Evolutionary conservation across 495 filamentous ascomycete genomes (phyloP).

Genomic region (Penicillium arizonense): DNA sequence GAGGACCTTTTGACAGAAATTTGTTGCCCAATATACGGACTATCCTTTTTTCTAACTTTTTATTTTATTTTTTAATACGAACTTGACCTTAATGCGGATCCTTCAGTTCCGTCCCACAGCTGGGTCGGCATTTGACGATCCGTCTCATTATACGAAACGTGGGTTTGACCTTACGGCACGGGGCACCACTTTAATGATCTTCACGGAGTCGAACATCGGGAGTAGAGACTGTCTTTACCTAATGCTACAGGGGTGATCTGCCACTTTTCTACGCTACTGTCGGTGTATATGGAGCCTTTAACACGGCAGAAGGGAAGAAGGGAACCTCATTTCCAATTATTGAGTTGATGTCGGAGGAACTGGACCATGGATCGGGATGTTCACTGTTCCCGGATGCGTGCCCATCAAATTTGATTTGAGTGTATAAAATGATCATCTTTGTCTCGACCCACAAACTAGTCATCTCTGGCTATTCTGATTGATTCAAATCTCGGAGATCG

Average conservation of each 20-base stretch:
- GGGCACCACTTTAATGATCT: conserved; percentile 8
- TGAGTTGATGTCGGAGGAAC: neutral
- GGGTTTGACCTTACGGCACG: conserved; percentile 18
- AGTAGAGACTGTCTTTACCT: neutral
- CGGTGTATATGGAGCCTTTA: too few species aligned
- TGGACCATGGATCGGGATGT: neutral
- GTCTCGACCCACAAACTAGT: conserved; percentile 6
- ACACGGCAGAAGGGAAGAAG: neutral
- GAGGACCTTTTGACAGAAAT: neutral
- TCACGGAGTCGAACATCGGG: neutral
- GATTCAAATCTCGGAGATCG: neutral
- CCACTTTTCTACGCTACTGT: too few species aligned
- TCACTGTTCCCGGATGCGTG: neutral
- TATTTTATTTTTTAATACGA: too few species aligned
- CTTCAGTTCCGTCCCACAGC: neutral
- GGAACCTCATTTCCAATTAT: neutral
- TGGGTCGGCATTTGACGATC: conserved; percentile 2
- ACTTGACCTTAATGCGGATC: neutral
- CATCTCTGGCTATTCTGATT: neutral
- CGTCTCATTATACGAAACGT: conserved; percentile 22
- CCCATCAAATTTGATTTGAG: neutral
- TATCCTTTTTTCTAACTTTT: too few species aligned
- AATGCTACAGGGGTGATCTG: neutral
- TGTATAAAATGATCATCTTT: neutral
- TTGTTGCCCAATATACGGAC: neutral